Base-by-base conservation (phyloP, 306 rosid genomes). In the Vicia sativa region DNA sequence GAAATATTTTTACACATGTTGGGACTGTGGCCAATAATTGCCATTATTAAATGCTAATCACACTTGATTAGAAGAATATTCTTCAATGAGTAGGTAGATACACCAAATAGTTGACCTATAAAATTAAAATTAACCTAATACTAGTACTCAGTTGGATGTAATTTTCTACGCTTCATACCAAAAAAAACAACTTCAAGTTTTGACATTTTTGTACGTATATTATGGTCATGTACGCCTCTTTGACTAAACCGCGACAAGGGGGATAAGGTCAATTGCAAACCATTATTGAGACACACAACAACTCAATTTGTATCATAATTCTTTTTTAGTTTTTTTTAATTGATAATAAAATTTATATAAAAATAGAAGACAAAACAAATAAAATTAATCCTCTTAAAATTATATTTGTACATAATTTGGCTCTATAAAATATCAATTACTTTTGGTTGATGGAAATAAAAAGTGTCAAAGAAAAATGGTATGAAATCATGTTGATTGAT, bases 11-110 rank as follows among this genome's bases (percentile, higher is more conserved):
- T 57, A 41, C 78, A 29, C 75, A 71, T 66, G 72, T n/a, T 9
- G 29, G 38, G 45, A 71, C 54, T 28, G 69, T 53, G 6, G 44
- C 59, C 34, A 77, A 70, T 64, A 77, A 72, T 65, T 72, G 43
- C 11, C 2, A 11, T 13, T 8, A 42, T 67, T 72, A 59, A 67
- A 78, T 59, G 60, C 19, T 46, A 45, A 56, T 64, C 45, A 13
- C 63, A 56, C 57, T 64, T 44, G 43, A 72, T 46, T 54, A 62
- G 12, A 41, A 41, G 80, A 67, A 79, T 74, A 63, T 80, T 71
- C 80, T 44, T 67, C 23, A 8, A 16, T 1, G 3, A 38, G 13
- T 1, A 44, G 67, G 67, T 59, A 38, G 68, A 76, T 19, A 25
- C 49, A 70, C 48, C 60, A 62, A 72, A 67, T 67, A 66, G 67